Evolutionary conservation across 2,329 filamentous ascomycete genomes (phyloP).

Genomic region (Colletotrichum graminicola): DNA sequence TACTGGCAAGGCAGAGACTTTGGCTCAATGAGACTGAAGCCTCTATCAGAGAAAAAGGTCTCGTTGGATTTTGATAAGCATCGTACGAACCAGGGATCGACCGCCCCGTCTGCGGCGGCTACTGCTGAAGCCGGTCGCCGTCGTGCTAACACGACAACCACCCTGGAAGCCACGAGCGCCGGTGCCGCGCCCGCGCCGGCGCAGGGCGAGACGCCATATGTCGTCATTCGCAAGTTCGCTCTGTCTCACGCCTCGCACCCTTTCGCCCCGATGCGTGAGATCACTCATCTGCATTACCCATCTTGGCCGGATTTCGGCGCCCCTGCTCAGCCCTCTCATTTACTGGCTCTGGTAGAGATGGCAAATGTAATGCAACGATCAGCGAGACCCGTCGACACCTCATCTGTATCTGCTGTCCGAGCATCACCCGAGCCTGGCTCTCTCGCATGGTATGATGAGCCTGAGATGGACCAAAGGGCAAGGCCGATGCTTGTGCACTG

Average conservation of each 20-base stretch:
- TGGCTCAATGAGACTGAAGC: conserved; percentile 80
- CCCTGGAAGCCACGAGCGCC: conserved; percentile 46
- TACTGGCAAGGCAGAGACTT: conserved; percentile 90
- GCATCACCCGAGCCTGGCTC: conserved; percentile 48
- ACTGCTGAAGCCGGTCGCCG: conserved; percentile 42
- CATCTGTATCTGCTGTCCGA: conserved; percentile 51
- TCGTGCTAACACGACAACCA: conserved; percentile 51
- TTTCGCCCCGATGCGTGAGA: conserved; percentile 88
- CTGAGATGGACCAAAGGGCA: conserved; percentile 63
- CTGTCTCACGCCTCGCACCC: conserved; percentile 82
- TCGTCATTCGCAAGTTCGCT: conserved; percentile 88
- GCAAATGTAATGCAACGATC: conserved; percentile 79
- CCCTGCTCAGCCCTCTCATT: conserved; percentile 87
- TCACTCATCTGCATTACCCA: conserved; percentile 94
- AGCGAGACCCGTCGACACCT: conserved; percentile 62
- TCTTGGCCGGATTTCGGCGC: conserved; percentile 98
- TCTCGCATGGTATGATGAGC: conserved; percentile 68
- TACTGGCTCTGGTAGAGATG: conserved; percentile 90
- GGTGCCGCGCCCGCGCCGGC: conserved; percentile 44
- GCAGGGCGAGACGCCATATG: conserved; percentile 74
- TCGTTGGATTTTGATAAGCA: conserved; percentile 77
- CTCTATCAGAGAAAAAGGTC: conserved; percentile 84
- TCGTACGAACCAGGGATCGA: conserved; percentile 47
- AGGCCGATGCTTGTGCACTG: conserved; percentile 93
- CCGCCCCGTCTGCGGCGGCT: conserved; percentile 35